A percentile compares a stretch with the other conserved stretches of the same genome.
These are phyloP conservation scores for Heterobasidion annosum DNA, from an alignment of 1,284 basidiomycete species.

Conservation along the genomic window DNA sequence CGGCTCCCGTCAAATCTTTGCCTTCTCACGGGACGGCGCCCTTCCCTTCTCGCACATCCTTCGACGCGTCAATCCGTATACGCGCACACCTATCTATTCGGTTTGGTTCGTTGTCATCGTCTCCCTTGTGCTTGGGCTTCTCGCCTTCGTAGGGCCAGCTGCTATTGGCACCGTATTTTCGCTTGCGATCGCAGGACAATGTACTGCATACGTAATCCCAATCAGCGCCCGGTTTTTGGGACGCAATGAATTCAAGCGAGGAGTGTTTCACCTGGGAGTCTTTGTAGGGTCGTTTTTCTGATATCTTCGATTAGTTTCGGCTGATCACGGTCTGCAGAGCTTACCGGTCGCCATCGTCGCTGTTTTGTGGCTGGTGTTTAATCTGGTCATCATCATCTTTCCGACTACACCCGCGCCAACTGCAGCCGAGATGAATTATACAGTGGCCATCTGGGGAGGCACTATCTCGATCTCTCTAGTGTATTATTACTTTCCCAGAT, in stretches of 20 bases:
- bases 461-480: slow-evolving; percentile 42
- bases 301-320: not conserved
- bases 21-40: slow-evolving; percentile 21
- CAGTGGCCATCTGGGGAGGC: slow-evolving; percentile 50
- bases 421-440: slow-evolving; percentile 60
- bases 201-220: slow-evolving; percentile 47
- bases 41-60: slow-evolving; percentile 47
- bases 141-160: slow-evolving; percentile 52
- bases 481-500: slow-evolving; percentile 62
- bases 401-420: slow-evolving; percentile 39
- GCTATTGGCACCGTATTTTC: slow-evolving; percentile 63
- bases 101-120: slow-evolving; percentile 46
- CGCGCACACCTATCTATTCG: slow-evolving; percentile 56
- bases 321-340: slow-evolving; percentile 26
- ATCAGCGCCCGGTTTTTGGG: slow-evolving; percentile 25
- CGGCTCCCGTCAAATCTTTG: slow-evolving; percentile 61
- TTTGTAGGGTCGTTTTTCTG: slow-evolving; percentile 31
- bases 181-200: slow-evolving; percentile 44
- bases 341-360: slow-evolving; percentile 42
- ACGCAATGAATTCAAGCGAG: slow-evolving; percentile 39
- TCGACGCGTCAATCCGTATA: slow-evolving; percentile 55
- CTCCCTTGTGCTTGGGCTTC: slow-evolving; percentile 43
- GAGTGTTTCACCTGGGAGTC: slow-evolving; percentile 53
- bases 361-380: slow-evolving; percentile 54
- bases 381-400: slow-evolving; percentile 54